A percentile compares a stretch with the other conserved stretches of the same genome.
These are phyloP conservation scores for Annulohypoxylon moriforme DNA, from an alignment of 495 filamentous ascomycete species.

Conservation along the genomic window DNA sequence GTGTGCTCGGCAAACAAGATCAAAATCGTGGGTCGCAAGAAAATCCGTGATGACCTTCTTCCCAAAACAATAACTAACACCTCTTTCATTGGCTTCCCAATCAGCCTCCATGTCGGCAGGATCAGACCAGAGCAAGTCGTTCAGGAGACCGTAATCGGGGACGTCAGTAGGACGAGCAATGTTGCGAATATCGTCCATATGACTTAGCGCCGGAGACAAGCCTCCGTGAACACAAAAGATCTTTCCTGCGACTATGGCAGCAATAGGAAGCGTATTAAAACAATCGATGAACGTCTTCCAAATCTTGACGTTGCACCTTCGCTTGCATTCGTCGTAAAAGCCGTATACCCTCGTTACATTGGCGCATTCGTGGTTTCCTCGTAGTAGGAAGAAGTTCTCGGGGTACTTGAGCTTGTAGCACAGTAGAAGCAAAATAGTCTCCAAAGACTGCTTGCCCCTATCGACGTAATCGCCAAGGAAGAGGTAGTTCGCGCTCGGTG, in stretches of 20 bases:
- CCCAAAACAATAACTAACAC: slow-evolving; percentile 98
- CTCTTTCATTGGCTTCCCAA: slow-evolving; percentile 97
- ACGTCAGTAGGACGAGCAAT: slow-evolving; percentile 97
- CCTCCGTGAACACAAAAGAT: slow-evolving; percentile 99
- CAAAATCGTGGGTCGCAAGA: slow-evolving; percentile 93
- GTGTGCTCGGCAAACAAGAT: slow-evolving; percentile 95
- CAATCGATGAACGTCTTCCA: slow-evolving; percentile 99
- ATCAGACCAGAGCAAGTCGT: slow-evolving; percentile 97
- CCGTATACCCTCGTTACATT: slow-evolving; percentile 99
- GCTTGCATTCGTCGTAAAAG: slow-evolving; percentile 99
- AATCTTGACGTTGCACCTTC: slow-evolving; percentile 96
- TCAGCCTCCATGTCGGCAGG: slow-evolving; percentile 97
- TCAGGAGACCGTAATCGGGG: slow-evolving; percentile 95
- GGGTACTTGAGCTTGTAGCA: slow-evolving; percentile 99
- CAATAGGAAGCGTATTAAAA: slow-evolving; percentile 96
- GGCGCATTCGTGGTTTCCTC: slow-evolving; percentile 98
- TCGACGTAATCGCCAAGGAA: slow-evolving; percentile 99
- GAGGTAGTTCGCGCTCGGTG: slow-evolving; percentile 91
- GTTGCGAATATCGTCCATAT: slow-evolving; percentile 98
- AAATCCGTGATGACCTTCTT: slow-evolving; percentile 99
- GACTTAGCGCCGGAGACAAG: slow-evolving; percentile 87
- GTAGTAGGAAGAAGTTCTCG: slow-evolving; percentile 97
- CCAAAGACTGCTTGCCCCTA: slow-evolving; percentile 94
- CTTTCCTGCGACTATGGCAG: slow-evolving; percentile 95
- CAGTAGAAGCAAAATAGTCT: slow-evolving; percentile 93